Evolutionary conservation across 805 yeast genomes (phyloP), one percentile per base, ranked within the genome.

Genomic region (Nadsonia fulvescens): DNA sequence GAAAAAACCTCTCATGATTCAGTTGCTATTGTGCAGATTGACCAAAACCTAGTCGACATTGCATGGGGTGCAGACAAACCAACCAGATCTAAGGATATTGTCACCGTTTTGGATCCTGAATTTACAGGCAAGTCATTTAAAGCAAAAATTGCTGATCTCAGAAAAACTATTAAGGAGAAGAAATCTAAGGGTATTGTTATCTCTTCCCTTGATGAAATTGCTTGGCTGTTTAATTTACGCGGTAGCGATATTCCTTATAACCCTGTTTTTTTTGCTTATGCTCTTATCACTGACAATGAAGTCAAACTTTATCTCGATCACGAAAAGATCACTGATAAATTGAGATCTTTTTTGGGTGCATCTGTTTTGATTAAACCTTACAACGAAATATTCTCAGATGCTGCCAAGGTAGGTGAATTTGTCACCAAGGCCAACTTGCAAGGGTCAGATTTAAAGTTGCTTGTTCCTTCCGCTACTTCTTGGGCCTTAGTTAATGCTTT

Each of bases 141-240:
- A 20, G 55, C 62, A 3, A 89, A 89, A 46, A 49, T 78, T 20
- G 41, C 40, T 2, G 61, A 63, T 29, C 35, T 57, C 23, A 39
- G 55, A 6, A 36, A 37, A 23, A 38, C 32, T 5, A 32, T 55
- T 24, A 34, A 29, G 10, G 25, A 38, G 30, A 47, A 25, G 32
- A 47, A 20, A 32, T 44, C 23, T 32, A 44, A 16, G 42, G 63
- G 30, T 36, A 56, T 78, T 23, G 53, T 82, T 8, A 56, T 78
- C 3, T 58, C 70, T n/a, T 70, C 82, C 1, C 51, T 83, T 27
- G 95, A 86, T 52, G 93, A 83, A 38, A 67, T 82, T 34, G 89
- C 93, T 5, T 83, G 94, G 94, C 51, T 82, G 22, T 63, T 82
- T 43, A 86, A 86, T 43, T 52, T 86, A 30, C 66, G 98, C 36